phyloP scores from a whole-genome alignment of 768 basidiomycete genomes.

The Tricholoma sp. region DNA sequence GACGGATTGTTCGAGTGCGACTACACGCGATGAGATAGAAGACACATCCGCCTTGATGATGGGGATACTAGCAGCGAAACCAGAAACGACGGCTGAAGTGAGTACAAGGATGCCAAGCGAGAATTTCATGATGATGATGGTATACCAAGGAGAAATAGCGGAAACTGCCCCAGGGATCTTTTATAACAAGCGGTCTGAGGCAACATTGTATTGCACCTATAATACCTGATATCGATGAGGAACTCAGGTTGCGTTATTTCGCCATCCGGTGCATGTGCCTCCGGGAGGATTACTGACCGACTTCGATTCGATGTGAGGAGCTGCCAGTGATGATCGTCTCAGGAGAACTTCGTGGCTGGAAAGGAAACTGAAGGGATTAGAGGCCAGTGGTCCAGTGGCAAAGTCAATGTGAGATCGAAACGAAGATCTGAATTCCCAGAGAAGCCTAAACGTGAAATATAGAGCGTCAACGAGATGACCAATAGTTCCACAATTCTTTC shows the following conservation, averaged over 20 bases:
- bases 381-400: too few species aligned
- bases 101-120: background rate
- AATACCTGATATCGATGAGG: too few species aligned
- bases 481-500: too few species aligned
- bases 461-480: too few species aligned
- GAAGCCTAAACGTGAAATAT: too few species aligned
- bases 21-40: background rate
- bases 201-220: background rate
- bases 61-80: constrained; percentile 4
- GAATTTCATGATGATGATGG: constrained; percentile 8
- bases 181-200: background rate
- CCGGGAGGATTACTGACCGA: background rate
- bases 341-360: background rate
- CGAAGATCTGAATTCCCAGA: too few species aligned
- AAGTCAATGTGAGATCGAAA: too few species aligned
- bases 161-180: background rate
- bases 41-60: constrained; percentile 7
- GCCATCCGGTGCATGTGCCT: background rate
- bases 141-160: background rate
- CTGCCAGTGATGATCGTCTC: background rate
- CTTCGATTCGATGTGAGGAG: background rate
- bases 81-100: background rate
- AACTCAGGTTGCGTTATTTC: too few species aligned
- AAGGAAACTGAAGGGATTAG: background rate
- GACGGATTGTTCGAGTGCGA: constrained; percentile 5